These are phyloP conservation scores for Kodamaea fukazawae DNA, from an alignment of 805 yeast genomes.

Conservation along the genomic window DNA sequence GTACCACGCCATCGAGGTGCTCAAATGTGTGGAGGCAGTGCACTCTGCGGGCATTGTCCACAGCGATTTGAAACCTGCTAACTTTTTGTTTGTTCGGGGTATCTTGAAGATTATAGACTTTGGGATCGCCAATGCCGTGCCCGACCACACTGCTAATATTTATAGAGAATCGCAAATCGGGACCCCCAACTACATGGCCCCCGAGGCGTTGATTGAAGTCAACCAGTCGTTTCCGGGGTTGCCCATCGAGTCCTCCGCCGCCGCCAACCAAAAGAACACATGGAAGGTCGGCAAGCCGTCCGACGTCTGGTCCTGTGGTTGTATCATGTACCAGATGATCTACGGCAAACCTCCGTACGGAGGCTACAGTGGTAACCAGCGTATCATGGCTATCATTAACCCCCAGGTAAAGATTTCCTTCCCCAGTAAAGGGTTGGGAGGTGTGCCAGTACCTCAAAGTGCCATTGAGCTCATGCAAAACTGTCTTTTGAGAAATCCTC, in stretches of 20 bases:
- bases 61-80: conserved; percentile 69
- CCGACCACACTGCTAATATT: conserved; percentile 86
- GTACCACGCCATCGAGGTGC: conserved; percentile 72
- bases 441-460: conserved; percentile 61
- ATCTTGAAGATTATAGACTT: conserved; percentile 86
- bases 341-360: conserved; percentile 94
- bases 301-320: conserved; percentile 97
- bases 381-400: conserved; percentile 81
- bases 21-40: conserved; percentile 83
- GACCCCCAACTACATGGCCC: conserved; percentile 97
- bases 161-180: conserved; percentile 91
- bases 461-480: conserved; percentile 68
- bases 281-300: conserved; percentile 92
- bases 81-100: conserved; percentile 78
- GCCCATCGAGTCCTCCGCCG: conserved; percentile 9
- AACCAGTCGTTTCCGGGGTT: conserved; percentile 30
- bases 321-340: conserved; percentile 92
- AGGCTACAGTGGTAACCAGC: conserved; percentile 66
- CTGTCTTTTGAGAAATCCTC: conserved; percentile 72
- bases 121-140: conserved; percentile 93
- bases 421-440: conserved; percentile 62
- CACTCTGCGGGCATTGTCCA: conserved; percentile 84
- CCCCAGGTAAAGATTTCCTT: conserved; percentile 71
- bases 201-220: conserved; percentile 80
- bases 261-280: conserved; percentile 24